Evolutionary conservation across 768 basidiomycete species (phyloP), one percentile per base, ranked within the genome.

Genomic region (Leucosporidium creatinivorum): DNA sequence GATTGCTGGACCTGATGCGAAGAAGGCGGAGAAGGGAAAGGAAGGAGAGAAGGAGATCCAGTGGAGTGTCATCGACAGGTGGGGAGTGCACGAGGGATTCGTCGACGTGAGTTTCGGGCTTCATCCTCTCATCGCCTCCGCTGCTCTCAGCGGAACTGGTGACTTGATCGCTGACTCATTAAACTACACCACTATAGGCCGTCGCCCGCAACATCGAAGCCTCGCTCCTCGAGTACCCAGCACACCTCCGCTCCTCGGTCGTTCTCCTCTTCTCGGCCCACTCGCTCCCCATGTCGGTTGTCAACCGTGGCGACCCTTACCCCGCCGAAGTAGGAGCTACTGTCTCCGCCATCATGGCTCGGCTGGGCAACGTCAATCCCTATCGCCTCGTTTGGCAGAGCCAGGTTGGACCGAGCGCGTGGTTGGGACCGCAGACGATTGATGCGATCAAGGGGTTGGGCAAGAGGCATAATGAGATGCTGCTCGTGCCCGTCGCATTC

Each of bases 261-360:
- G 89, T 94, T 25, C 78, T 99, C 44, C 82, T 98, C 63, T 98
- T 98, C 81, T 97, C 94, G 1, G 96, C 96, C 4, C 96, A 99
- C 76, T 98, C 96, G 10, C 81, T 99, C 51, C 96, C 96, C 31
- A 91, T 99, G 86, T 93, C 92, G 8, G 91, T 98, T 70, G 92
- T 98, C 69, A 97, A 98, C 81, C 91, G 96, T 74, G 96, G 96
- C 51, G 96, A 99, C 80, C 94, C 96, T 15, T 98, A 99, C 80
- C 82, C 96, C 47, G 81, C 91, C 48, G 96, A 99, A 79, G 96
- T 99, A 44, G 90, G 93, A 23, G 89, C 93, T 21, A 87, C 93
- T 19, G 96, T 98, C 12, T 84, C 88, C 50, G 89, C 91, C 39
- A 92, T 98, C 65, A 98, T 99, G 93, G 82, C 86, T 70, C 84